Conservation (phyloP, 176 grass and related monocot genomes). For the Ampelocalamus luodianensis region DNA sequence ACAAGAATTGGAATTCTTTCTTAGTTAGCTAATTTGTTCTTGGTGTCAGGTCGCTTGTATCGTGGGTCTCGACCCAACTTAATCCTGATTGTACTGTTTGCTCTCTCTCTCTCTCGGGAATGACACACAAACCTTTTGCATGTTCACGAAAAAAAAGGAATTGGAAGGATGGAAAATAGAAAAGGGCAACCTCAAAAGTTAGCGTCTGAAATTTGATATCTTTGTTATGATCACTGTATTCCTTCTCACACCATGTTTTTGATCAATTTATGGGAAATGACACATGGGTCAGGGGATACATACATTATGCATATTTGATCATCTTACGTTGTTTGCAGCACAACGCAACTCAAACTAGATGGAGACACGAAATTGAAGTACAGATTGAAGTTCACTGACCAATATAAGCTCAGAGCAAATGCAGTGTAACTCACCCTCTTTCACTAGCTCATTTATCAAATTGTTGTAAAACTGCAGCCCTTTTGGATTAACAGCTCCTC, state of each 20-base stretch:
- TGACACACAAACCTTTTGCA: too few relatives aligned
- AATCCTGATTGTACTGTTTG: too few relatives aligned
- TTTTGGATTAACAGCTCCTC: slow-evolving; percentile 65
- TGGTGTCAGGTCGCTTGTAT: too few relatives aligned
- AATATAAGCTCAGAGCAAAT: background rate
- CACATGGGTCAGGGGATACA: background rate
- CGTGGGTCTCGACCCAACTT: too few relatives aligned
- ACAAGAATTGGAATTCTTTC: background rate
- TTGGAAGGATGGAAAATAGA: background rate
- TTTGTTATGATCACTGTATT: background rate
- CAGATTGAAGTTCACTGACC: background rate
- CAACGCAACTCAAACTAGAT: background rate
- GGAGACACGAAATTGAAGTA: background rate
- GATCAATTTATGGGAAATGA: background rate
- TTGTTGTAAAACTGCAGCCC: slow-evolving; percentile 67
- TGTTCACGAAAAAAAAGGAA: background rate
- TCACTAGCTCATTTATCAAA: slow-evolving; percentile 59
- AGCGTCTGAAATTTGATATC: slow-evolving; percentile 5
- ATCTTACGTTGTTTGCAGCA: background rate
- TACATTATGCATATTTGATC: background rate
- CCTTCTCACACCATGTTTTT: background rate
- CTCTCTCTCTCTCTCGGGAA: too few relatives aligned
- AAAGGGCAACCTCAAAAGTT: background rate
- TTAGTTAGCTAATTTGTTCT: too few relatives aligned
- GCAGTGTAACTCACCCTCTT: slow-evolving; percentile 27